Base-by-base conservation (phyloP, 208 protist genomes). In the Herpetomonas samuelpessoai region DNA sequence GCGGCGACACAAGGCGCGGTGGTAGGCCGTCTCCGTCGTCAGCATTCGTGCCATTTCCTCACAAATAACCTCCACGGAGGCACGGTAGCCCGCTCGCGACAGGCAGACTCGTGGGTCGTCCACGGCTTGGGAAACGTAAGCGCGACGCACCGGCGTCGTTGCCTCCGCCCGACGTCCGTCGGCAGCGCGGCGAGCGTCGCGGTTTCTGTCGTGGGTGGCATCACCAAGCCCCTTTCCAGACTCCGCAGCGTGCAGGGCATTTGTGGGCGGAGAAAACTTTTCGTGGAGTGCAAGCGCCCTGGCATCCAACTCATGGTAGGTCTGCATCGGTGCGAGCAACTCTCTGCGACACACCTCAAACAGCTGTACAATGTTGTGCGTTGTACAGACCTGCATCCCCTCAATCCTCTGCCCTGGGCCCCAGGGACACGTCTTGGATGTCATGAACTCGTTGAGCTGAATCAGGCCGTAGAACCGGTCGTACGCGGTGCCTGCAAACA, bases 381-480 rank as follows among this genome's bases (percentile, higher is more conserved):
- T 48, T 19, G 44, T 48, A 9, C 12, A 3, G 16, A 48, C 44
- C 18, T 48, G 44, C 44, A 48, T 48, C 44, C 16, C 44, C 44
- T 48, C 44, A 19, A 48, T 48, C 16, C 12, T 6, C 18, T 48
- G 9, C 9, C 44, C 44, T 24, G 44, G 18, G 44, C 44, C 22
- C 16, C 19, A 6, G 44, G 35, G 14, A 14, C 14, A 41, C 35
- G 35, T 41, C 14, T 3, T 19, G 44, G 44, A 48, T 48, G 44
- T 48, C 44, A 9, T 48, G 16, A n/a, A n/a, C n/a, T n/a, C n/a
- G n/a, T n/a, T n/a, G n/a, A n/a, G n/a, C n/a, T n/a, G n/a, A n/a
- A n/a, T n/a, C 16, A 48, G 44, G 10, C 44, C 44, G 22, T 24
- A 48, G 44, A 48, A 48, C 16, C 44, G 44, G 44, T 48, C 44